A percentile compares a stretch with the other conserved stretches of the same genome.
These are phyloP conservation scores for Strobilomyces confusus DNA, from an alignment of 768 basidiomycete species.

Conservation along the genomic window DNA sequence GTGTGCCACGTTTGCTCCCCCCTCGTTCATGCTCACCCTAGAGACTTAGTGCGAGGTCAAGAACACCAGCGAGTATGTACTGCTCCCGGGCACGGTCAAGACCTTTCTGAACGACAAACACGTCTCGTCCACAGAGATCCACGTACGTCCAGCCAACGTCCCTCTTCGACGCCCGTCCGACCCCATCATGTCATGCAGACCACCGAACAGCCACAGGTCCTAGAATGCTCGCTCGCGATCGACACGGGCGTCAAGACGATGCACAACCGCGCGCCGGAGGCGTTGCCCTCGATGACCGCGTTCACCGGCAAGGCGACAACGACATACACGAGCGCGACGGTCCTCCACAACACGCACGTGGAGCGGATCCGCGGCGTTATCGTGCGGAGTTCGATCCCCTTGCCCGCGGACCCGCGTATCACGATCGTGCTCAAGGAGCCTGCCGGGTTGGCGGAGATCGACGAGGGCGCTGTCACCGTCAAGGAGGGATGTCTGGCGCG, in stretches of 20 bases:
- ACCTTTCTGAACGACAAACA: constrained; percentile 26
- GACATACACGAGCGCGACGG: constrained; percentile 16
- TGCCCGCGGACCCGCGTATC: constrained; percentile 26
- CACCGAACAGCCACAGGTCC: constrained; percentile 10
- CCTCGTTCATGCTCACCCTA: neutral
- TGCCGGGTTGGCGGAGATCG: constrained; percentile 17
- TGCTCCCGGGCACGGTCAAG: constrained; percentile 28
- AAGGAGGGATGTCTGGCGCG: constrained; percentile 13
- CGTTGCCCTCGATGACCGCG: constrained; percentile 4
- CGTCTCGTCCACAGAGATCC: constrained; percentile 24
- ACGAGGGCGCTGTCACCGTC: constrained; percentile 9
- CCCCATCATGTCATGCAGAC: neutral
- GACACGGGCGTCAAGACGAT: constrained; percentile 14
- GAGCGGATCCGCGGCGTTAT: constrained; percentile 11
- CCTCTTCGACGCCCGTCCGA: neutral
- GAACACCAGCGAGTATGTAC: constrained; percentile 23
- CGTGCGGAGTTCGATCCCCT: constrained; percentile 26
- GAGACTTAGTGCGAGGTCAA: constrained; percentile 19
- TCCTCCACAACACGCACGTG: constrained; percentile 15
- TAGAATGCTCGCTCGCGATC: constrained; percentile 21
- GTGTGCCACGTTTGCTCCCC: neutral
- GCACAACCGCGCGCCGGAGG: constrained; percentile 10
- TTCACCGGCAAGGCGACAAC: constrained; percentile 11
- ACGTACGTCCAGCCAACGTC: constrained; percentile 6
- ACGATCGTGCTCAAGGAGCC: constrained; percentile 29